Conservation (phyloP, 139 green algal species). For the Astrephomene gubernaculifera region DNA sequence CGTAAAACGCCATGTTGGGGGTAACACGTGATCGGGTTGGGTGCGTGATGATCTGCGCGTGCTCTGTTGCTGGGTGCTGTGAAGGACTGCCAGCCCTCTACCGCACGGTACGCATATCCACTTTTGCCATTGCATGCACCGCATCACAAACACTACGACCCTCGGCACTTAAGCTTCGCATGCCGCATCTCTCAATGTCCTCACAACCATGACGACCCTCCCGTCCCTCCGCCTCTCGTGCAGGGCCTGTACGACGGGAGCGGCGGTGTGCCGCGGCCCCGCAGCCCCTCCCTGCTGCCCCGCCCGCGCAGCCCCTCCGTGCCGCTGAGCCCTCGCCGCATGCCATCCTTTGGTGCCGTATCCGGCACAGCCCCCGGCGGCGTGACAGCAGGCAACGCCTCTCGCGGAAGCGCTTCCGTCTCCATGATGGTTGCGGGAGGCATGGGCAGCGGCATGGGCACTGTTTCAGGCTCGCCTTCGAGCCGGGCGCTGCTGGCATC, state of each 20-base stretch:
- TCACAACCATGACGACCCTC: too few relatives aligned
- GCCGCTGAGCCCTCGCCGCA: conserved; percentile 1
- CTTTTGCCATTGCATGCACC: too few relatives aligned
- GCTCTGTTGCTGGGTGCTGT: too few relatives aligned
- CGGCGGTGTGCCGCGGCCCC: neutral
- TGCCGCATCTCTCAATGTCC: too few relatives aligned
- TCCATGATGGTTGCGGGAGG: neutral
- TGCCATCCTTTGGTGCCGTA: neutral
- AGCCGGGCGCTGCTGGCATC: neutral
- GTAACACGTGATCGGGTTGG: too few relatives aligned
- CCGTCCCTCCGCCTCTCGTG: neutral
- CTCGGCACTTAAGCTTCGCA: too few relatives aligned
- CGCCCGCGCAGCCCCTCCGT: neutral
- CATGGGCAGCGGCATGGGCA: neutral
- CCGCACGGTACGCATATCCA: too few relatives aligned
- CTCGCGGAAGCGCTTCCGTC: neutral
- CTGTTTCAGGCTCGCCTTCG: neutral
- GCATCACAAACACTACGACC: too few relatives aligned
- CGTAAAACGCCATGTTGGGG: too few relatives aligned
- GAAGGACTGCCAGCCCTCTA: too few relatives aligned
- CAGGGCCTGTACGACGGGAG: conserved; percentile 7
- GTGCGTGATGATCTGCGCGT: too few relatives aligned
- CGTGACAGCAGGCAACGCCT: neutral
- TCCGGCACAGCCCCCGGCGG: too few relatives aligned
- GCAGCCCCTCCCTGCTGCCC: conserved; percentile 7